phyloP scores from a whole-genome alignment of 257 asterid genomes.

The Gentiana dahurica region DNA sequence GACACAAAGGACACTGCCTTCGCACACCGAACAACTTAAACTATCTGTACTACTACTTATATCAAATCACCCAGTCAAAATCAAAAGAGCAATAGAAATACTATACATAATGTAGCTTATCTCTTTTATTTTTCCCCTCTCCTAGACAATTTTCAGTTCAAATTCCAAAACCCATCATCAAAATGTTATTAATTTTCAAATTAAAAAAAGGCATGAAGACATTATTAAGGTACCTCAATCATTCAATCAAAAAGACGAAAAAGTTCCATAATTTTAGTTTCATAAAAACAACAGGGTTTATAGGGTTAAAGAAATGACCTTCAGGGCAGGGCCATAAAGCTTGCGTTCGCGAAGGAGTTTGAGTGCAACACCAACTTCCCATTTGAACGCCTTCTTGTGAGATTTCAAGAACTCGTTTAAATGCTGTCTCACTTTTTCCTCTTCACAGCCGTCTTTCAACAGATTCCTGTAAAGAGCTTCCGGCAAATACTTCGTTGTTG shows the following conservation, averaged over 20 bases:
- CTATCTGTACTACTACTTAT: too few species aligned
- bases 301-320: constrained; percentile 30
- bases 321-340: constrained; percentile 65
- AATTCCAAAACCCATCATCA: neutral
- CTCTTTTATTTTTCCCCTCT: neutral
- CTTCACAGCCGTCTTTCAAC: constrained; percentile 64
- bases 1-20: too few species aligned
- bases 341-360: constrained; percentile 65
- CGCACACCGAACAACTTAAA: too few species aligned
- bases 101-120: too few species aligned
- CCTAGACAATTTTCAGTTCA: neutral
- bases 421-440: constrained; percentile 37
- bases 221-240: neutral
- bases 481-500: constrained; percentile 62
- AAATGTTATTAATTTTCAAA: too few species aligned
- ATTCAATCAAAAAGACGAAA: neutral
- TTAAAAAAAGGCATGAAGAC: too few species aligned
- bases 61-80: too few species aligned
- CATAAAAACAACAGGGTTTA: neutral
- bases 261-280: too few species aligned
- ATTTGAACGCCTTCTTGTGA: constrained; percentile 66
- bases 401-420: constrained; percentile 61
- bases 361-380: constrained; percentile 82
- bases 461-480: constrained; percentile 80
- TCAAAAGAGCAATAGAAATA: too few species aligned